A percentile compares a stretch with the other conserved stretches of the same genome.
Evolutionary conservation across 768 basidiomycete species (phyloP).

Genomic region (Hebeloma cylindrosporum): DNA sequence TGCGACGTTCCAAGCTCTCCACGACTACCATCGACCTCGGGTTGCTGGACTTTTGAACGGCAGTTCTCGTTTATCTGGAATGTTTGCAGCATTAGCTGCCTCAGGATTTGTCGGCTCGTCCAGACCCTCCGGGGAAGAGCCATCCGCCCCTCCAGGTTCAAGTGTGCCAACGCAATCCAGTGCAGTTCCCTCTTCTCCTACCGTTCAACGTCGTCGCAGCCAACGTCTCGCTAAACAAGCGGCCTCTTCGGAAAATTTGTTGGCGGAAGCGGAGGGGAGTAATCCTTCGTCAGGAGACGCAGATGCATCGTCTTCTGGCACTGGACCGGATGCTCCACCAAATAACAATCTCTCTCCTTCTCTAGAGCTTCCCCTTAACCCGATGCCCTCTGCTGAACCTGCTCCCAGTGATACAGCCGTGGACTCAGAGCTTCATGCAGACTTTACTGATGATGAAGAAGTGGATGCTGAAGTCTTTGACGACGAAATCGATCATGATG

Average conservation of each 20-base stretch:
- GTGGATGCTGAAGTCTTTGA: constrained; percentile 89
- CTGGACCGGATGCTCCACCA: constrained; percentile 6
- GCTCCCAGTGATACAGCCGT: constrained; percentile 58
- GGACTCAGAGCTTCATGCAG: constrained; percentile 65
- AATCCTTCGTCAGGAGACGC: constrained; percentile 9
- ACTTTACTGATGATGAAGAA: constrained; percentile 86
- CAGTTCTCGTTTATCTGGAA: constrained; percentile 73
- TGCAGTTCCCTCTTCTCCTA: constrained; percentile 32
- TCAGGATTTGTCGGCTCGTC: constrained; percentile 64
- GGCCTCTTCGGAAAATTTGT: constrained; percentile 16
- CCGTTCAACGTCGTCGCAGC: constrained; percentile 70
- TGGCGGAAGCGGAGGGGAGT: constrained; percentile 12
- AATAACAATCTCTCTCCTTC: constrained; percentile 10
- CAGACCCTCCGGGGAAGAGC: constrained; percentile 36
- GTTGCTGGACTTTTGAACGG: constrained; percentile 70
- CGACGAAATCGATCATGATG: constrained; percentile 79
- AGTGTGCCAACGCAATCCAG: constrained; percentile 34
- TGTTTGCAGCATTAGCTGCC: constrained; percentile 88
- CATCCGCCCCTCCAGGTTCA: constrained; percentile 30
- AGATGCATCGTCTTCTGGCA: constrained; percentile 5
- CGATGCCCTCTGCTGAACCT: constrained; percentile 34
- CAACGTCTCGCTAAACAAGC: constrained; percentile 74
- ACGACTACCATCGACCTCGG: constrained; percentile 92
- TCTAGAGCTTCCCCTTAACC: constrained; percentile 4
- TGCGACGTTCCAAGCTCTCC: constrained; percentile 95